Percentiles rank a stretch among this genome's conserved stretches.
Evolutionary conservation across 345 rosid genomes (phyloP).

Genomic region (Litchi chinensis): DNA sequence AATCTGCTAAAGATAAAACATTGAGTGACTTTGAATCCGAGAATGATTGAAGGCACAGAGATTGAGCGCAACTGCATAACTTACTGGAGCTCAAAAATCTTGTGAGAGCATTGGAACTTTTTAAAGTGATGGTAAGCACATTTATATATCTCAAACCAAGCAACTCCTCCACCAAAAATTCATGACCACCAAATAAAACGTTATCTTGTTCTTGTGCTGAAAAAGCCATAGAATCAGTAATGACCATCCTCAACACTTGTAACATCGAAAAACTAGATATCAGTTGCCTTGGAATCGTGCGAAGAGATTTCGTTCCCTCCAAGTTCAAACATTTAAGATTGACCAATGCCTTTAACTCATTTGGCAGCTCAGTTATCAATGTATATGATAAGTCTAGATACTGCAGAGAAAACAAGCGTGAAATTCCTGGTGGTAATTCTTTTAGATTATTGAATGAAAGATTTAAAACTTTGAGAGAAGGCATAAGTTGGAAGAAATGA

Average conservation of each 20-base stretch:
- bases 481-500: conserved; percentile 21
- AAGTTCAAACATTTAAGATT: conserved; percentile 27
- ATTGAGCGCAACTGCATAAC: conserved; percentile 7
- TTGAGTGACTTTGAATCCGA: background rate
- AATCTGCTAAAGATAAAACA: background rate
- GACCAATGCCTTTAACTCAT: conserved; percentile 22
- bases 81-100: background rate
- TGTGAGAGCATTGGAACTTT: background rate
- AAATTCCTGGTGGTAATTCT: conserved; percentile 24
- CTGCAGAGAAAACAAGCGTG: background rate
- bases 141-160: background rate
- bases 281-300: conserved; percentile 10
- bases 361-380: conserved; percentile 21
- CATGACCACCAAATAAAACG: background rate
- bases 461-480: conserved; percentile 28
- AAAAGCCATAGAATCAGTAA: too few relatives aligned
- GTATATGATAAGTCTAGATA: conserved; percentile 31
- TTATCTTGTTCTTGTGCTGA: too few relatives aligned
- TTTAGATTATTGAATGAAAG: conserved; percentile 22
- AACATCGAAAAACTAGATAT: background rate
- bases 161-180: conserved; percentile 6
- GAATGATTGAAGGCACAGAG: background rate
- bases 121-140: conserved; percentile 3
- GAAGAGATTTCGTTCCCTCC: conserved; percentile 16
- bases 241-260: conserved; percentile 18